Conservation (phyloP, 495 filamentous ascomycete genomes). For the Baudoinia panamericana region DNA sequence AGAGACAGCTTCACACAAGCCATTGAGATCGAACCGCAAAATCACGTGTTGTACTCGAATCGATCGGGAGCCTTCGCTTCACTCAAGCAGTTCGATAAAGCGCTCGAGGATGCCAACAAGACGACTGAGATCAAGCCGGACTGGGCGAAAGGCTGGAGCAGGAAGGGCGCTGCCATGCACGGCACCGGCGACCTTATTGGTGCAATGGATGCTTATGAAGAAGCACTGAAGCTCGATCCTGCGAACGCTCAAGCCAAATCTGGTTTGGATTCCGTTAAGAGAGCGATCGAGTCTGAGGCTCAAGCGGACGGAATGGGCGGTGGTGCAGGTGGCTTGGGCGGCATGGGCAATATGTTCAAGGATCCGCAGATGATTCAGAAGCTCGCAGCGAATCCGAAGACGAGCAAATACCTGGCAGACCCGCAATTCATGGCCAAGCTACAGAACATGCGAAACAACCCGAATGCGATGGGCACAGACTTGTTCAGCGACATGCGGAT, state of each 20-base stretch:
- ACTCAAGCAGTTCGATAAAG: slow-evolving; percentile 69
- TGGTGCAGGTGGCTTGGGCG: slow-evolving; percentile 58
- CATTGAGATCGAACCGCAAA: slow-evolving; percentile 71
- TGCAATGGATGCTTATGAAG: slow-evolving; percentile 78
- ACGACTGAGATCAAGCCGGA: slow-evolving; percentile 88
- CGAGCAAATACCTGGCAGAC: slow-evolving; percentile 70
- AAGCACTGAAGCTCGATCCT: slow-evolving; percentile 82
- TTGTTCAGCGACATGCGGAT: slow-evolving; percentile 74
- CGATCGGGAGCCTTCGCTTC: slow-evolving; percentile 92
- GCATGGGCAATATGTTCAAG: slow-evolving; percentile 80
- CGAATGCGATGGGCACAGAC: slow-evolving; percentile 61
- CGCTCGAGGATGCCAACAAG: slow-evolving; percentile 82
- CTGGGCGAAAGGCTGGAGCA: slow-evolving; percentile 91
- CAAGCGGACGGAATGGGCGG: slow-evolving; percentile 49
- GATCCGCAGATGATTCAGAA: slow-evolving; percentile 84
- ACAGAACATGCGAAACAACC: slow-evolving; percentile 64
- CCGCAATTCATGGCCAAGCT: slow-evolving; percentile 81
- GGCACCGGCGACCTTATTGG: slow-evolving; percentile 72
- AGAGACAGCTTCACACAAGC: slow-evolving; percentile 92
- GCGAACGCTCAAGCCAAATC: slow-evolving; percentile 86
- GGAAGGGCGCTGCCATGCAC: slow-evolving; percentile 83
- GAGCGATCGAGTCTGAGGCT: slow-evolving; percentile 75
- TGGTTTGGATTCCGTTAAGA: slow-evolving; percentile 65
- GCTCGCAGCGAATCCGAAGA: slow-evolving; percentile 87
- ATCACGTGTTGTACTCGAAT: slow-evolving; percentile 97